Base-by-base conservation (phyloP, 177 flowering plant genomes). In the Tripterygium wilfordii region DNA sequence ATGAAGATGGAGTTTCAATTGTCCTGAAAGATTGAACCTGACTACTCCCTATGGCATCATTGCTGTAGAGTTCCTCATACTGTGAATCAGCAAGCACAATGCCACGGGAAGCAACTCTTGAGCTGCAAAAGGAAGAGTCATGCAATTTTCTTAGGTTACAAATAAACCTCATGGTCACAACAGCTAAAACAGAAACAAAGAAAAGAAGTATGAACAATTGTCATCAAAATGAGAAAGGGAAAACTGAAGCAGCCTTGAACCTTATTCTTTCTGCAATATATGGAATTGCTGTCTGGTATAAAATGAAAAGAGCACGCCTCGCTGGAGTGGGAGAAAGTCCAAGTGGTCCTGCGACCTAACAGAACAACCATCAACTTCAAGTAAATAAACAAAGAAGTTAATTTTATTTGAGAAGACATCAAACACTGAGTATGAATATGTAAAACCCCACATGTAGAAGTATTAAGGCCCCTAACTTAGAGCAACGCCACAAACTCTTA, bases 241-340 rank as follows among this genome's bases (percentile, higher is more conserved):
- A 25, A 14, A 16, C 28, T 29, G 3, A 36, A 33, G 12, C 42
- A 33, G 3, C 1, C n/a, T n/a, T 2, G 15, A 49, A 85, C 98
- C 98, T 91, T 48, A 82, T 68, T 71, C 92, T 79, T 51, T 85
- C 96, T 16, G 95, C 95, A 61, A 88, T 75, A 58, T 88, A 88
- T 30, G 97, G 97, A 54, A 89, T 72, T 17, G 88, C 83, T 2
- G 88, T 69, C 71, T 88, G 98, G 56, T 79, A 89, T 10, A 92
- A 47, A 53, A 92, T 82, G 63, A 84, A 92, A 45, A 92, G 85
- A 38, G 87, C 76, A 60, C 95, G 95, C 54, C 99, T 79, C 22
- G 99, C 96, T 15, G 95, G 95, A 25, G 89, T 92, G 33, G 99
- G 96, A 45, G 99, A 66, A 61, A 92, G 84, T 32, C 81, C 83